Base-by-base conservation (phyloP, 495 filamentous ascomycete species). In the Xylaria cubensis region DNA sequence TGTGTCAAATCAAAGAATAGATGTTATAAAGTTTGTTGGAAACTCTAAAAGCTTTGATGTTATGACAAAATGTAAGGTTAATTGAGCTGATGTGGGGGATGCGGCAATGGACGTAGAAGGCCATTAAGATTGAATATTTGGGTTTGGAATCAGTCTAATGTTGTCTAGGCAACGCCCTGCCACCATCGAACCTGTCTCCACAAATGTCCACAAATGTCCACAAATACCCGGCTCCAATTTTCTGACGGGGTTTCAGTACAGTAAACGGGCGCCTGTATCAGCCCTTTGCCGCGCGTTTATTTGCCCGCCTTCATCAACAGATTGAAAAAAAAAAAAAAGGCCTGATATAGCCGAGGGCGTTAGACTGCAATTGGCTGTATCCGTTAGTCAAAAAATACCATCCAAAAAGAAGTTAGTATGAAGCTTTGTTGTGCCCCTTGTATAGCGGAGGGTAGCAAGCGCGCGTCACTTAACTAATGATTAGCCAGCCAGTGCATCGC, bases 121-220 rank as follows among this genome's bases (percentile, higher is more conserved):
- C 41, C 21, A 64, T 6, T 7, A 13, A 64, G 17, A 48, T 59
- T 65, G 61, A 64, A 67, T 72, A 42, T 72, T 63, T 72, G 29
- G 62, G 50, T 26, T 59, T 19, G 61, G 36, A 24, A 41, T 44
- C 46, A 19, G 39, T 4, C 9, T 12, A 26, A 39, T 48, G 70
- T 72, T 67, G 70, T 66, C 70, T 2, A 24, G 63, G 29, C 70
- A 72, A 72, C 70, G 53, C 24, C 24, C 53, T 46, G 70, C 44
- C 48, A 21, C 15, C 50, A 44, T 21, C 15, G 19, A 66, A 17
- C 50, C 26, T 17, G 1, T 26, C 26, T 17, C 53, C 63, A 65
- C 68, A 41, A 70, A 53, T 4, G 17, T 17, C 53, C 63, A 65
- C 68, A 41, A 70, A 53, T 4, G 17, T 24, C 56, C 34, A 56